Percentiles rank a stretch among this genome's conserved stretches.
Conservation (phyloP, 768 basidiomycete genomes). For the Udeniomyces megalosporus region DNA sequence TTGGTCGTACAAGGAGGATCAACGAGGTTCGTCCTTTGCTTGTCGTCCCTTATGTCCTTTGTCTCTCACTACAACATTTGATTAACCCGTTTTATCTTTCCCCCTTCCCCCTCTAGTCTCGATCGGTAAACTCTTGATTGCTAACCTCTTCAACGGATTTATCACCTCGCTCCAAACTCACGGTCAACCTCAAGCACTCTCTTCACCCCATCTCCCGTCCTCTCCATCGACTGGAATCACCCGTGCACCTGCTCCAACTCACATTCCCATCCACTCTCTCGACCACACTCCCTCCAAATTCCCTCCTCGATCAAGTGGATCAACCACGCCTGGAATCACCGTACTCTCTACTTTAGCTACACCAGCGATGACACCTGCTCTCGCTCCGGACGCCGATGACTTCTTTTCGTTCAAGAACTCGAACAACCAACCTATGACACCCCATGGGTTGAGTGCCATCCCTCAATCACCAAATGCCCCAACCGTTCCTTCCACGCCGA, state of each 20-base stretch:
- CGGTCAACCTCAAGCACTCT: not conserved
- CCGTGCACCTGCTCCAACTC: constrained; percentile 22
- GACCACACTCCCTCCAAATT: not conserved
- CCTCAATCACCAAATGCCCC: not conserved
- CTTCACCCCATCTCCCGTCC: not conserved
- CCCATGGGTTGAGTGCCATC: not conserved
- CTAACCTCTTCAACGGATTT: constrained; percentile 62
- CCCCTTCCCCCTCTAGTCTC: constrained; percentile 43
- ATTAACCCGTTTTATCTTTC: not conserved
- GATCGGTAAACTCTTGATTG: constrained; percentile 75
- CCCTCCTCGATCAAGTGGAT: not conserved
- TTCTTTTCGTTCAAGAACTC: constrained; percentile 1
- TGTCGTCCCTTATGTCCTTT: not conserved
- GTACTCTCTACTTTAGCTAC: constrained; percentile 39
- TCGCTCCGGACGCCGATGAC: constrained; percentile 35
- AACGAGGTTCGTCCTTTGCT: constrained; percentile 40
- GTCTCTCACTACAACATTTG: not conserved
- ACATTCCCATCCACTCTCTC: constrained; percentile 24
- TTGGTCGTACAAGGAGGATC: constrained; percentile 55
- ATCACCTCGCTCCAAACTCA: constrained; percentile 40
- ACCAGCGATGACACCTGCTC: constrained; percentile 49
- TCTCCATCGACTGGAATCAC: constrained; percentile 1
- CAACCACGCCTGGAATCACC: constrained; percentile 24
- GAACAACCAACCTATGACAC: not conserved
- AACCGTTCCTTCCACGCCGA: no score